Conservation (phyloP, 148 eudicot species). For the Nepenthes mirabilis region DNA sequence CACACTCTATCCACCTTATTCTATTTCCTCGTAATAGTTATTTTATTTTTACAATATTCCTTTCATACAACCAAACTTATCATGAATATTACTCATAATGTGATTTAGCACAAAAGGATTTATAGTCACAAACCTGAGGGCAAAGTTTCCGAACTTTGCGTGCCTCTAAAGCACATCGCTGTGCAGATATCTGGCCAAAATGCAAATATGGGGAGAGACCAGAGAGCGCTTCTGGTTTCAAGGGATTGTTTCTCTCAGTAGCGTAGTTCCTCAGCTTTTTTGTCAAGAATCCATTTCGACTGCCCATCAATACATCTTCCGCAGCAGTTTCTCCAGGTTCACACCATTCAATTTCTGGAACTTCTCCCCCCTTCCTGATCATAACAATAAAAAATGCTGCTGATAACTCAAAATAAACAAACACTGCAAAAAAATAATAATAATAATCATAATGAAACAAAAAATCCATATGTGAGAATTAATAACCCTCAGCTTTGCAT, state of each 20-base stretch:
- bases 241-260: constrained; percentile 67
- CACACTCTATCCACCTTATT: too few species aligned
- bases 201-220: constrained; percentile 95
- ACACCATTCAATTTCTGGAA: constrained; percentile 92
- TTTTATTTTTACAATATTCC: too few species aligned
- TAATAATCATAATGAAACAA: background rate
- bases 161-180: constrained; percentile 93
- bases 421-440: background rate
- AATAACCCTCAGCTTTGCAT: too few species aligned
- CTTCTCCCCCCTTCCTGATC: constrained; percentile 75
- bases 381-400: constrained; percentile 6
- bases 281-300: constrained; percentile 61
- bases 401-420: background rate
- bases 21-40: too few species aligned
- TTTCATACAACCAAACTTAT: background rate
- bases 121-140: constrained; percentile 52
- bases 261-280: constrained; percentile 60
- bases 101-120: background rate
- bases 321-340: constrained; percentile 91
- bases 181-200: constrained; percentile 95
- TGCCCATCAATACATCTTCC: constrained; percentile 61
- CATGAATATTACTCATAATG: background rate
- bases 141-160: constrained; percentile 43
- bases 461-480: too few species aligned
- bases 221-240: constrained; percentile 74